Conservation (phyloP, 768 basidiomycete genomes). For the Tricholoma flavovirens region DNA sequence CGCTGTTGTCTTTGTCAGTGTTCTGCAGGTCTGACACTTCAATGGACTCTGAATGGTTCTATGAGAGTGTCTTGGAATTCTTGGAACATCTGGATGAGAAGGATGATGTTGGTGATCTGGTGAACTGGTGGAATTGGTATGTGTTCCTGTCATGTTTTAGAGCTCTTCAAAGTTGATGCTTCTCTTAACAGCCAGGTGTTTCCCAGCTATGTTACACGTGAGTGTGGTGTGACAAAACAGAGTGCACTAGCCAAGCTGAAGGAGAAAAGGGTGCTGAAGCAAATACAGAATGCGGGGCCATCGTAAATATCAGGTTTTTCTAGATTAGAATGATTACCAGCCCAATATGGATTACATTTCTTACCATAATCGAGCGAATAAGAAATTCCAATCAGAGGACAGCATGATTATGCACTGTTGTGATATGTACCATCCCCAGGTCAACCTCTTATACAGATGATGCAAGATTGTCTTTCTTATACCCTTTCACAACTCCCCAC, state of each 20-base stretch:
- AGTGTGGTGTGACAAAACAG: not conserved
- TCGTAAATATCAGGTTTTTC: not conserved
- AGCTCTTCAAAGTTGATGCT: not conserved
- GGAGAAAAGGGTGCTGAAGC: not conserved
- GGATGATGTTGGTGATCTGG: not conserved
- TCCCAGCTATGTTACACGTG: not conserved
- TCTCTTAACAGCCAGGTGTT: not conserved
- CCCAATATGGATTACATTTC: not conserved
- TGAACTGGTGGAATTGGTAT: slow-evolving; percentile 5
- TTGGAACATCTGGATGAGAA: not conserved
- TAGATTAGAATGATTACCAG: not conserved
- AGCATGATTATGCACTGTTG: not conserved
- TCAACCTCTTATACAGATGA: not conserved
- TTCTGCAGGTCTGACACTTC: slow-evolving; percentile 1
- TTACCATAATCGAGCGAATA: not conserved
- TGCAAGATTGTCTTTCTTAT: not conserved
- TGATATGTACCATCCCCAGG: not conserved
- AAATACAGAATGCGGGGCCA: not conserved
- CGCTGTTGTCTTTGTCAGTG: not conserved
- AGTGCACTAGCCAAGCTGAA: not conserved
- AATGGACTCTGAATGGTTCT: slow-evolving; percentile 2
- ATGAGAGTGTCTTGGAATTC: not conserved
- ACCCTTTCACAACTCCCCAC: not conserved
- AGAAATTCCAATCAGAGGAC: not conserved
- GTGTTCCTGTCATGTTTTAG: not conserved